Evolutionary conservation across 257 asterid genomes (phyloP).

Genomic region (Przewalskia tangutica): DNA sequence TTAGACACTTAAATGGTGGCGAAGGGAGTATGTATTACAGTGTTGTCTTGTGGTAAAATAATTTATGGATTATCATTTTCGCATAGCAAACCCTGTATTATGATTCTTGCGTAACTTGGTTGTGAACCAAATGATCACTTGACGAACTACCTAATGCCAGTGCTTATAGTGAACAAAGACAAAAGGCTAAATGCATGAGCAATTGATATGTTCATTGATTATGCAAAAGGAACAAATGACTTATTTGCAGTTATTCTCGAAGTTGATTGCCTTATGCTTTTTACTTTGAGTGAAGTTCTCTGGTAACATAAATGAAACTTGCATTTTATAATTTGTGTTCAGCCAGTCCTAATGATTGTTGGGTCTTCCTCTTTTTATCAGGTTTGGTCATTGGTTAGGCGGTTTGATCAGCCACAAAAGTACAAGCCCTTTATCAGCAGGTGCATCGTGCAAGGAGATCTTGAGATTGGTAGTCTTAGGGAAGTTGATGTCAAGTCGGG

Average conservation of each 20-base stretch:
- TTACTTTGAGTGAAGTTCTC: not conserved
- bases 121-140: not conserved
- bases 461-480: constrained; percentile 64
- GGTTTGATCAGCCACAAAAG: constrained; percentile 79
- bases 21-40: too few species aligned
- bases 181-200: not conserved
- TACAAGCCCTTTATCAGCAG: constrained; percentile 74
- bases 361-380: constrained; percentile 12
- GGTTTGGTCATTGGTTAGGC: constrained; percentile 84
- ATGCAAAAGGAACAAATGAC: not conserved
- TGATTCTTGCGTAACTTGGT: not conserved
- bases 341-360: not conserved
- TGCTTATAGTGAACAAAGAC: not conserved
- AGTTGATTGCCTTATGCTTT: not conserved
- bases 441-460: constrained; percentile 56
- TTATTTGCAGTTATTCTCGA: not conserved
- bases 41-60: not conserved
- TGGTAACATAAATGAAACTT: not conserved
- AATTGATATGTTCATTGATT: not conserved
- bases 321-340: not conserved
- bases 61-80: not conserved
- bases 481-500: constrained; percentile 79
- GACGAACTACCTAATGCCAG: not conserved
- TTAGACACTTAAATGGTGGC: too few species aligned
- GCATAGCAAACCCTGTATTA: not conserved